Conservation (phyloP, 805 yeast species). For the Cyberlindnera sargentensis region DNA sequence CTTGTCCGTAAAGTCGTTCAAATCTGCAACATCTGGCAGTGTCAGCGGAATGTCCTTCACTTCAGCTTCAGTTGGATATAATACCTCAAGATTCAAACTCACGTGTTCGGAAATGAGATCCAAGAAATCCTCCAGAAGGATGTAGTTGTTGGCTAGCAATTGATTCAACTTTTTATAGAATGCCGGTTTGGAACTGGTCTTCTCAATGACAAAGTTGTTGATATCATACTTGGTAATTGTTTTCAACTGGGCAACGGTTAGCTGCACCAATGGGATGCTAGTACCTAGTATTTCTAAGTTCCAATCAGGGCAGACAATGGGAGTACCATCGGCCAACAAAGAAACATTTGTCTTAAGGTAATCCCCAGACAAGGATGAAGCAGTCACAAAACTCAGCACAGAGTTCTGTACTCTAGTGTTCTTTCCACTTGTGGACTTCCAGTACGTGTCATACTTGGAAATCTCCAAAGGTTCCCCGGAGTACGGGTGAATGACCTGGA, state of each 20-base stretch:
- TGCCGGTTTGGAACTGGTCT: slow-evolving; percentile 3
- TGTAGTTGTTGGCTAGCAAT: slow-evolving; percentile 39
- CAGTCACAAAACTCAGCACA: slow-evolving; percentile 72
- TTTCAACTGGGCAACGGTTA: slow-evolving; percentile 32
- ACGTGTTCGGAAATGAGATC: slow-evolving; percentile 47
- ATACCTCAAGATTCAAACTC: slow-evolving; percentile 65
- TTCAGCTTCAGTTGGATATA: slow-evolving; percentile 62
- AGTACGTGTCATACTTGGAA: slow-evolving; percentile 89
- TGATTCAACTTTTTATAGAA: slow-evolving; percentile 30
- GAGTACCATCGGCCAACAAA: slow-evolving; percentile 74
- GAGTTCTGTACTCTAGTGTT: slow-evolving; percentile 19
- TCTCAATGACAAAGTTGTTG: slow-evolving; percentile 12
- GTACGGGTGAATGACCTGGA: slow-evolving; percentile 85
- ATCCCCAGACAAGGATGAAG: slow-evolving; percentile 81
- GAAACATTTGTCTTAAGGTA: slow-evolving; percentile 67
- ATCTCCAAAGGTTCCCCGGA: slow-evolving; percentile 79
- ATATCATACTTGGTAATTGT: slow-evolving; percentile 23
- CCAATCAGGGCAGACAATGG: slow-evolving; percentile 72
- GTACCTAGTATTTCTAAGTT: slow-evolving; percentile 44
- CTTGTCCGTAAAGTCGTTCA: slow-evolving; percentile 72
- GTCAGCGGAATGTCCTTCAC: slow-evolving; percentile 33
- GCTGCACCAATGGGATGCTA: slow-evolving; percentile 52
- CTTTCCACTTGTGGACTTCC: slow-evolving; percentile 79
- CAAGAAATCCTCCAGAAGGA: slow-evolving; percentile 57
- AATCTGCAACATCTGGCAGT: slow-evolving; percentile 35